These are phyloP conservation scores for Vanrija pseudolonga DNA, from an alignment of 1,284 basidiomycete species.

Conservation along the genomic window DNA sequence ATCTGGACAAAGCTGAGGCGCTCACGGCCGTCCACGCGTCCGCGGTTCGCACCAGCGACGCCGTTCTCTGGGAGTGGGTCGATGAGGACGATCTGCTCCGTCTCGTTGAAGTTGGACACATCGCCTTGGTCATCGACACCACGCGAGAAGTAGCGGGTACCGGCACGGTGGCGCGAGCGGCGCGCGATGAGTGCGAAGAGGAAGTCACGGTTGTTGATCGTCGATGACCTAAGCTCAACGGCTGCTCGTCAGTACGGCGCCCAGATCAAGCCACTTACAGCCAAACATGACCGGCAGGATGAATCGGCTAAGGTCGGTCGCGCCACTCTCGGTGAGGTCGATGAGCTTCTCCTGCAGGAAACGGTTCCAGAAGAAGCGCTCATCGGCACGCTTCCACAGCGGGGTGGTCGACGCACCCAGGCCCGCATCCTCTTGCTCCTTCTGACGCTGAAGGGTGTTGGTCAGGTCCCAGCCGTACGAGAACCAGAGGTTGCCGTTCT, in stretches of 20 bases:
- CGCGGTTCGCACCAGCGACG: slow-evolving; percentile 22
- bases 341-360: slow-evolving; percentile 53
- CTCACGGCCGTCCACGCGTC: slow-evolving; percentile 52
- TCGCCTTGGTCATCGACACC: slow-evolving; percentile 71
- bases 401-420: slow-evolving; percentile 55
- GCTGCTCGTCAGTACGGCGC: slow-evolving; percentile 54
- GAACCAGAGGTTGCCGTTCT: slow-evolving; percentile 77
- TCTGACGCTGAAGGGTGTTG: slow-evolving; percentile 79
- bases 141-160: slow-evolving; percentile 94
- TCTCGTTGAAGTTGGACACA: slow-evolving; percentile 86
- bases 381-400: slow-evolving; percentile 64
- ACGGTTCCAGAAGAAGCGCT: slow-evolving; percentile 99
- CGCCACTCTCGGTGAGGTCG: slow-evolving; percentile 42
- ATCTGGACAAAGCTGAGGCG: slow-evolving; percentile 84
- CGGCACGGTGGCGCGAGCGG: slow-evolving; percentile 87
- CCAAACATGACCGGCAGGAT: slow-evolving; percentile 90
- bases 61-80: slow-evolving; percentile 55
- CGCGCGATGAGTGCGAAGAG: slow-evolving; percentile 86
- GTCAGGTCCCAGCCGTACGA: slow-evolving; percentile 91
- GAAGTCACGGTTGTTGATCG: slow-evolving; percentile 74
- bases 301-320: slow-evolving; percentile 69
- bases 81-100: slow-evolving; percentile 84
- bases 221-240: slow-evolving; percentile 76
- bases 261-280: slow-evolving; percentile 56
- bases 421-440: slow-evolving; percentile 61